A percentile compares a stretch with the other conserved stretches of the same genome.
Conservation (phyloP, 2,329 filamentous ascomycete genomes). For the Claviceps sp. region DNA sequence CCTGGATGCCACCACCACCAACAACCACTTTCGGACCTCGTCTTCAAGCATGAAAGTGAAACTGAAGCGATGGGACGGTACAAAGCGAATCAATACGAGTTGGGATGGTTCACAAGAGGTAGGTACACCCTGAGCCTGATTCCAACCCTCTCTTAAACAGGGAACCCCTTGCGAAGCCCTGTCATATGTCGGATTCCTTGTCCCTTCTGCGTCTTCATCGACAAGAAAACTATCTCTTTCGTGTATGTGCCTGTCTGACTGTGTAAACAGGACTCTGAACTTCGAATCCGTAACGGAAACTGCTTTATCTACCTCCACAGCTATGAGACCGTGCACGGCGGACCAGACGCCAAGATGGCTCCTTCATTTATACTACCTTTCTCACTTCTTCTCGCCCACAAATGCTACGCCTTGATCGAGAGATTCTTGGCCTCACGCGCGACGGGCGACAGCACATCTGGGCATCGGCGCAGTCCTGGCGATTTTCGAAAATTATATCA, state of each 20-base stretch:
- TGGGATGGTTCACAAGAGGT: constrained; percentile 7
- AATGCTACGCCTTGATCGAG: constrained; percentile 48
- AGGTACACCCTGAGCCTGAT: constrained; percentile 4
- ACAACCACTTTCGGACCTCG: not conserved
- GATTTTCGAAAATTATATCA: constrained; percentile 21
- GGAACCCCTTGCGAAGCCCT: not conserved
- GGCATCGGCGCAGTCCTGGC: constrained; percentile 11
- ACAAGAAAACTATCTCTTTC: not conserved
- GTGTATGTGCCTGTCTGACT: not conserved
- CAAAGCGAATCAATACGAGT: constrained; percentile 1
- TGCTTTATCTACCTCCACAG: constrained; percentile 56
- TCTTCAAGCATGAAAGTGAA: not conserved
- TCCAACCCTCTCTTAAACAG: not conserved
- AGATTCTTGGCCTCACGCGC: constrained; percentile 25
- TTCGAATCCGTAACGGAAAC: constrained; percentile 55
- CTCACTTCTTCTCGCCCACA: constrained; percentile 38
- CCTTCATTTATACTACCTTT: constrained; percentile 57
- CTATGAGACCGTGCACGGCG: constrained; percentile 22
- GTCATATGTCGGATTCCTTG: not conserved
- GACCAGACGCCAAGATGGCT: constrained; percentile 44
- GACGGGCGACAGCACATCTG: constrained; percentile 15
- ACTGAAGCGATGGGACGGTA: constrained; percentile 8
- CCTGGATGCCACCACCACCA: constrained; percentile 1
- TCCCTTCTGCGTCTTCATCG: not conserved
- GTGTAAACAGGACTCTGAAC: constrained; percentile 49